Conservation (phyloP, 2,329 filamentous ascomycete genomes). For the Paraconiothyrium sp. region DNA sequence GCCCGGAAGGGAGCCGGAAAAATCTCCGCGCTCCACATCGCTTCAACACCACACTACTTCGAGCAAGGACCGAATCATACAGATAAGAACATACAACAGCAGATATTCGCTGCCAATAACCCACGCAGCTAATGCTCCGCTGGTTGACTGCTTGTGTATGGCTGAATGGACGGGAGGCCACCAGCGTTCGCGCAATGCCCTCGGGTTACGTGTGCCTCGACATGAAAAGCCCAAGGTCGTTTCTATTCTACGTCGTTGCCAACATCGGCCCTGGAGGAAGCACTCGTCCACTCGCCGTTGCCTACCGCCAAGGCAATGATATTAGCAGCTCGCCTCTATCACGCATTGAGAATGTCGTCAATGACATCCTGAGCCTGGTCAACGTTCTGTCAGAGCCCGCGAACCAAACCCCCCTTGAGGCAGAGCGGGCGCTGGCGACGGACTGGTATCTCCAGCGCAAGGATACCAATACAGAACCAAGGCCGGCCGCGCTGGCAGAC, state of each 20-base stretch:
- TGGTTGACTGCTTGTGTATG: too few relatives aligned
- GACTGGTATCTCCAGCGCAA: slow-evolving; percentile 19
- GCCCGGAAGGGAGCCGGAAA: too few relatives aligned
- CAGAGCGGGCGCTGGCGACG: slow-evolving; percentile 15
- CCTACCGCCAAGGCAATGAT: slow-evolving; percentile 23
- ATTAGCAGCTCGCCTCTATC: not conserved
- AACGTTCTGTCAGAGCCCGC: slow-evolving; percentile 15
- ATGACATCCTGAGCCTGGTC: slow-evolving; percentile 17
- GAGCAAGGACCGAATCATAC: too few relatives aligned
- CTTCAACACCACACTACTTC: too few relatives aligned
- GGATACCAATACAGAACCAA: slow-evolving; percentile 16
- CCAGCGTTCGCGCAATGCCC: slow-evolving; percentile 12
- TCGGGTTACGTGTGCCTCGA: slow-evolving; percentile 18
- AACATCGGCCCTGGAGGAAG: slow-evolving; percentile 21
- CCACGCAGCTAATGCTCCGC: too few relatives aligned
- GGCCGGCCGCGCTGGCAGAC: slow-evolving; percentile 13
- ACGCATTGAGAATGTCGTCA: slow-evolving; percentile 15
- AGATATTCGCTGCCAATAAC: too few relatives aligned
- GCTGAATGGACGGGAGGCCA: slow-evolving; percentile 4
- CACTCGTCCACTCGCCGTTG: slow-evolving; percentile 21
- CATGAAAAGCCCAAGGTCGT: slow-evolving; percentile 13
- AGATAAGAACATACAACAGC: too few relatives aligned
- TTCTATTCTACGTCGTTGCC: slow-evolving; percentile 21
- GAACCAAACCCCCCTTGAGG: slow-evolving; percentile 13
- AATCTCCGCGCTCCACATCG: too few relatives aligned